phyloP scores from a whole-genome alignment of 805 yeast species.

The Clavispora fructus region DNA sequence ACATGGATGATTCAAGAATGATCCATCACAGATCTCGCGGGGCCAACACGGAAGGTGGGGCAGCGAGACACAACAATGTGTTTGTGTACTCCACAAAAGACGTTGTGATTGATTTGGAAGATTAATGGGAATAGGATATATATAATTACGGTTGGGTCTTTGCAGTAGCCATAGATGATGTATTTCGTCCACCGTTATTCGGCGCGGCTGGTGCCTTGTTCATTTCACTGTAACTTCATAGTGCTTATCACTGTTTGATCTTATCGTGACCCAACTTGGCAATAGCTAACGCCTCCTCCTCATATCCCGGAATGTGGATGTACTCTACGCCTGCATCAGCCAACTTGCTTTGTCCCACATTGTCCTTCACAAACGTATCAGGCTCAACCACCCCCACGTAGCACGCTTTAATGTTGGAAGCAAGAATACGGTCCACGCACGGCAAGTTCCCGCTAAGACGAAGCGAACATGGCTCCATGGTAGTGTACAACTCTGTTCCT shows the following conservation, averaged over 20 bases:
- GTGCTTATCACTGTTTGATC: slow-evolving; percentile 2
- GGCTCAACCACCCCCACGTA: slow-evolving; percentile 94
- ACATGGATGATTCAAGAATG: background rate
- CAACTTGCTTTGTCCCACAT: slow-evolving; percentile 56
- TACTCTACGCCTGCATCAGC: slow-evolving; percentile 60
- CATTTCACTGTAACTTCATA: background rate
- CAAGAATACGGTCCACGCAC: slow-evolving; percentile 75
- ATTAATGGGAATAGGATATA: background rate
- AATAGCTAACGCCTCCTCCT: slow-evolving; percentile 57
- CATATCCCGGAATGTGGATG: slow-evolving; percentile 78
- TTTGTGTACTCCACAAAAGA: slow-evolving; percentile 35
- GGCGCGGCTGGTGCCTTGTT: too few species aligned
- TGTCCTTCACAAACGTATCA: slow-evolving; percentile 75
- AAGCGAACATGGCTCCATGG: slow-evolving; percentile 95
- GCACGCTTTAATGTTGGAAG: slow-evolving; percentile 56
- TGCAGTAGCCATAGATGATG: too few species aligned
- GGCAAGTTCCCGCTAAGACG: slow-evolving; percentile 88
- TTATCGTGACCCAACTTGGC: slow-evolving; percentile 71
- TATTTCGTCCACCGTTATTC: too few species aligned
- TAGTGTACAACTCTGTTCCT: slow-evolving; percentile 82
- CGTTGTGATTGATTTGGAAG: slow-evolving; percentile 22
- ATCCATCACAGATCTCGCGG: background rate
- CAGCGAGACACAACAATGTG: slow-evolving; percentile 24
- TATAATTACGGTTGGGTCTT: too few species aligned
- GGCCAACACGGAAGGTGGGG: background rate